A percentile compares a stretch with the other conserved stretches of the same genome.
Evolutionary conservation across 495 filamentous ascomycete species (phyloP).

Genomic region (Diplogelasinospora grovesii): DNA sequence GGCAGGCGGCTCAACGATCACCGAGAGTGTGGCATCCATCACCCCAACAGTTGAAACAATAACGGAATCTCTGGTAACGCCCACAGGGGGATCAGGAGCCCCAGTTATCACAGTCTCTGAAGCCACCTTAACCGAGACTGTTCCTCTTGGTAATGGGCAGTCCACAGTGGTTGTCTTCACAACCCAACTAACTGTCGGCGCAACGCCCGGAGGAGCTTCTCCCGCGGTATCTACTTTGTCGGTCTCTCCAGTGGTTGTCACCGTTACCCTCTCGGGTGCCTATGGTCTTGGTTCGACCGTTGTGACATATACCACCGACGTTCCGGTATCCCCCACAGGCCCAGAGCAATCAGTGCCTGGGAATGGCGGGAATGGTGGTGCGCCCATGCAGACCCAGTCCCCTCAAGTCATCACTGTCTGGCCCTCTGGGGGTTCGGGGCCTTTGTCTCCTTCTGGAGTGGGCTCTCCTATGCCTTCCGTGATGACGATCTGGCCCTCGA

Average conservation of each 20-base stretch:
- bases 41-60: background rate
- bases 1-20: constrained; percentile 3
- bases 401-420: constrained; percentile 14
- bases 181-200: constrained; percentile 10
- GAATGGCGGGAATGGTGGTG: too few species aligned
- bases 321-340: constrained; percentile 6
- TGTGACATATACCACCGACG: constrained; percentile 12
- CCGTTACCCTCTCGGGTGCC: constrained; percentile 14
- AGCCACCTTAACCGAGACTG: constrained; percentile 18
- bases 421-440: constrained; percentile 2
- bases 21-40: background rate
- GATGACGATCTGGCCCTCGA: constrained; percentile 11
- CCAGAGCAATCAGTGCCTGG: too few species aligned
- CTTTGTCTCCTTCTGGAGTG: background rate
- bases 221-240: background rate
- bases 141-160: constrained; percentile 15
- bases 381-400: too few species aligned
- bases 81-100: background rate
- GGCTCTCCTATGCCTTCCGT: constrained; percentile 3
- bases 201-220: background rate
- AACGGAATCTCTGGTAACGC: background rate
- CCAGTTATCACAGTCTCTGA: constrained; percentile 12
- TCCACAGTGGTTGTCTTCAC: constrained; percentile 14
- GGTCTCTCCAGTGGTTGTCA: constrained; percentile 11
- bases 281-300: constrained; percentile 11